Percentiles rank a stretch among this genome's conserved stretches.
phyloP scores from a whole-genome alignment of 1,284 basidiomycete genomes.

The Ustilago sp. region DNA sequence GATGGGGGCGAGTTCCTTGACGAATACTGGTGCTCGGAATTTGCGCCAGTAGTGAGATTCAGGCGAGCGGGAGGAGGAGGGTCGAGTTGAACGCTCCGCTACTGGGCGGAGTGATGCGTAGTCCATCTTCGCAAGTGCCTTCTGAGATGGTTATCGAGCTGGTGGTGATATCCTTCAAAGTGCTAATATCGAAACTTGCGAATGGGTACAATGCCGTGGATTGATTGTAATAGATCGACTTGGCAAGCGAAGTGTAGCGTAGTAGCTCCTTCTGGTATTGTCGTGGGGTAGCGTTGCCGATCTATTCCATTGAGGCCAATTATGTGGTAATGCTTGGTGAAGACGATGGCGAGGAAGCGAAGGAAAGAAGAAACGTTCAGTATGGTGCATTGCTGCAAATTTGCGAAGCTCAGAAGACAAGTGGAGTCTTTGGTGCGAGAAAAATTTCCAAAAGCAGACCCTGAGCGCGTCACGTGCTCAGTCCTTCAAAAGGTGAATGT shows the following conservation, averaged over 20 bases:
- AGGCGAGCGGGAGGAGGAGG: slow-evolving; percentile 39
- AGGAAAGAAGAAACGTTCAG: background rate
- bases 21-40: slow-evolving; percentile 64
- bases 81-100: slow-evolving; percentile 24
- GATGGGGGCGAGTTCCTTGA: slow-evolving; percentile 67
- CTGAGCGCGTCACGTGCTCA: slow-evolving; percentile 16
- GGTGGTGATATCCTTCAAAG: background rate
- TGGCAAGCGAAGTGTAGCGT: too few species aligned
- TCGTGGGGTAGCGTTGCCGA: too few species aligned
- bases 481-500: background rate
- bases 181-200: too few species aligned
- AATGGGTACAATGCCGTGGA: too few species aligned
- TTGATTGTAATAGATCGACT: too few species aligned
- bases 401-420: slow-evolving; percentile 15
- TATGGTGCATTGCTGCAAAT: slow-evolving; percentile 4
- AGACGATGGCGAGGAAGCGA: background rate
- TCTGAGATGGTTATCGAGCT: background rate
- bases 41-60: slow-evolving; percentile 67
- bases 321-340: background rate
- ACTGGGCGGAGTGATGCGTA: slow-evolving; percentile 35
- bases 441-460: slow-evolving; percentile 15
- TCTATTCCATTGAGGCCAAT: background rate
- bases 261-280: too few species aligned
- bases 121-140: slow-evolving; percentile 30
- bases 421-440: slow-evolving; percentile 19